phyloP scores from a whole-genome alignment of 2,329 filamentous ascomycete genomes.

The Ophiostoma sp. region DNA sequence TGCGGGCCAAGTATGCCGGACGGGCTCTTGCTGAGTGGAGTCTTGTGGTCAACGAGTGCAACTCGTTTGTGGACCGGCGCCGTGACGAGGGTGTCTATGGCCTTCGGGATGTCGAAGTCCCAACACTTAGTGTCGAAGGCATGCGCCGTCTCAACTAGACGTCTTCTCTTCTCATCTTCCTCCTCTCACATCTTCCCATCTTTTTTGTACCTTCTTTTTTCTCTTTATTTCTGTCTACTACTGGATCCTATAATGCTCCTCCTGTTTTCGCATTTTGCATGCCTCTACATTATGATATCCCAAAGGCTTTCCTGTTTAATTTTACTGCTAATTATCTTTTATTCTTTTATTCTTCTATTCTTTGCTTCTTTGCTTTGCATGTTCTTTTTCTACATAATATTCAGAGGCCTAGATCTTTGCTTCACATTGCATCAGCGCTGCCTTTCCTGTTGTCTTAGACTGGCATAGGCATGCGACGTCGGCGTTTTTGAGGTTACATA shows the following conservation, averaged over 20 bases:
- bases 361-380: neutral
- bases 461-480: constrained; percentile 1
- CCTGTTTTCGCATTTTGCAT: constrained; percentile 12
- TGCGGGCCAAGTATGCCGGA: constrained; percentile 58
- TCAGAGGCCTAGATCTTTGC: neutral
- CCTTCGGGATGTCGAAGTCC: constrained; percentile 65
- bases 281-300: constrained; percentile 18
- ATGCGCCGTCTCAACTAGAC: constrained; percentile 36
- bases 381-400: neutral
- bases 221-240: neutral
- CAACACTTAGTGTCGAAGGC: constrained; percentile 58
- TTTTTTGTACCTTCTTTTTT: neutral
- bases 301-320: constrained; percentile 13
- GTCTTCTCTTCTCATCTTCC: neutral
- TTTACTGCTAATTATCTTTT: neutral
- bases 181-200: neutral
- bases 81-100: constrained; percentile 65
- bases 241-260: constrained; percentile 15
- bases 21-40: constrained; percentile 74
- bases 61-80: constrained; percentile 73
- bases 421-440: neutral
- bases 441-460: neutral
- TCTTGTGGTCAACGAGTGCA: constrained; percentile 69
- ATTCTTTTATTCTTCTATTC: neutral
- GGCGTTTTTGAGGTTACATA: constrained; percentile 1